Evolutionary conservation across 2,329 filamentous ascomycete genomes (phyloP).

Genomic region (Sordariomycetes sp.): DNA sequence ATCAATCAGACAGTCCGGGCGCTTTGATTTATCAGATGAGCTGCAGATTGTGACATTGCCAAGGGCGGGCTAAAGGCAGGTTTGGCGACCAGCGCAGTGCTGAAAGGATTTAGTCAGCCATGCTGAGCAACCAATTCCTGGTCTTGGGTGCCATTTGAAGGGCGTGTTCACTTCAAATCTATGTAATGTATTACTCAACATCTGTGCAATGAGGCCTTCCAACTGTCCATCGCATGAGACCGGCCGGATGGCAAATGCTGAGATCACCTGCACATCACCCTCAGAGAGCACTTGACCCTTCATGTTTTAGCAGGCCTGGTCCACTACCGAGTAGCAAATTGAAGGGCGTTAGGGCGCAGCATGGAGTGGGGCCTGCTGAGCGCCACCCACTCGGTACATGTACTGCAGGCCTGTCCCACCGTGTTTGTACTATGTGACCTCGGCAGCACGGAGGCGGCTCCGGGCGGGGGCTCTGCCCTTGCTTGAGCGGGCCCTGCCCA

Average conservation of each 20-base stretch:
- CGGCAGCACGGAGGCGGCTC: not conserved
- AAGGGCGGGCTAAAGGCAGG: not conserved
- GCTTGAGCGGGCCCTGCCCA: not conserved
- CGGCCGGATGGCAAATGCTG: not conserved
- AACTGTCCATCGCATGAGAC: too few species aligned
- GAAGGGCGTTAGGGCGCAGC: too few species aligned
- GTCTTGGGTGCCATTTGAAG: too few species aligned
- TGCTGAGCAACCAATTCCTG: too few species aligned
- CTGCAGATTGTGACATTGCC: too few species aligned
- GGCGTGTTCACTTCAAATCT: too few species aligned
- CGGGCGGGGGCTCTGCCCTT: not conserved
- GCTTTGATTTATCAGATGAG: not conserved
- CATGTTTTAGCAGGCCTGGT: not conserved
- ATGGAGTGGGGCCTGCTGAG: not conserved
- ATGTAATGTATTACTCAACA: too few species aligned
- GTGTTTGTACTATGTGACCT: not conserved
- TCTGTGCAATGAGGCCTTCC: too few species aligned
- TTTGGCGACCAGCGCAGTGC: not conserved
- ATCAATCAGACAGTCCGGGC: not conserved
- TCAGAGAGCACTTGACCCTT: not conserved
- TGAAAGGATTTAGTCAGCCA: too few species aligned
- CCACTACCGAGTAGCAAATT: too few species aligned
- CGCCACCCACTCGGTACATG: not conserved
- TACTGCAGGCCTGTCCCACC: too few species aligned
- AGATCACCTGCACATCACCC: conserved; percentile 1